Conservation (phyloP, 257 asterid species). For the Rubia yunnanensis region DNA sequence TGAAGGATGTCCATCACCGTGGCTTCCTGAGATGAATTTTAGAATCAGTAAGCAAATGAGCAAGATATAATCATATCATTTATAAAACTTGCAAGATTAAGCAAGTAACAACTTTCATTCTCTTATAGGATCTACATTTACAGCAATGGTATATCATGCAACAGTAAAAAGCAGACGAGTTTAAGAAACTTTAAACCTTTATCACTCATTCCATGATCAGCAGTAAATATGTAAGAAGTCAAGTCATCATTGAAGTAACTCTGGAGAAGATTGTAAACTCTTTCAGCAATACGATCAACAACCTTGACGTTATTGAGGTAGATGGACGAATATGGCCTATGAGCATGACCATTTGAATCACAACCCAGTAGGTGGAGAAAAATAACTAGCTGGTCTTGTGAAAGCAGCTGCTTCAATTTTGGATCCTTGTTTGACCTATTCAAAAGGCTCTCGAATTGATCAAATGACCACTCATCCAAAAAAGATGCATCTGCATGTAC, state of each 20-base stretch:
- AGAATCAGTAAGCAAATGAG: neutral
- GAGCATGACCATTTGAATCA: conserved; percentile 99
- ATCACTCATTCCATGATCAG: conserved; percentile 99
- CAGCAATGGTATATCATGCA: neutral
- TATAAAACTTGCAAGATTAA: neutral
- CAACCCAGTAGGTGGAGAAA: conserved; percentile 94
- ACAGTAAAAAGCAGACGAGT: conserved; percentile 6
- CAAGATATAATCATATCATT: neutral
- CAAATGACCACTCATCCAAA: conserved; percentile 96
- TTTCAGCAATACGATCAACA: conserved; percentile 90
- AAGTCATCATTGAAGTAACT: conserved; percentile 72
- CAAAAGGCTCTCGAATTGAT: conserved; percentile 72
- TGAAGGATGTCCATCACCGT: conserved; percentile 98
- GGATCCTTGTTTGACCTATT: conserved; percentile 70
- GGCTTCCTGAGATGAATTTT: conserved; percentile 53
- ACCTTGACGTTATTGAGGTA: conserved; percentile 97
- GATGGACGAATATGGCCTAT: conserved; percentile 83
- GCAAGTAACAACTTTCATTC: neutral
- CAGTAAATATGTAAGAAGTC: conserved; percentile 86
- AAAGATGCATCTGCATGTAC: conserved; percentile 85
- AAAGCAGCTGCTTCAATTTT: conserved; percentile 67
- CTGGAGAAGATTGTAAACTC: conserved; percentile 87
- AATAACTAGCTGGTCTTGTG: conserved; percentile 74
- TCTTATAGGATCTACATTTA: neutral
- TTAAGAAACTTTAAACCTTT: conserved; percentile 49